Evolutionary conservation across 345 rosid species (phyloP), one percentile per base, ranked within the genome.

Genomic region (Dipteronia dyeriana): DNA sequence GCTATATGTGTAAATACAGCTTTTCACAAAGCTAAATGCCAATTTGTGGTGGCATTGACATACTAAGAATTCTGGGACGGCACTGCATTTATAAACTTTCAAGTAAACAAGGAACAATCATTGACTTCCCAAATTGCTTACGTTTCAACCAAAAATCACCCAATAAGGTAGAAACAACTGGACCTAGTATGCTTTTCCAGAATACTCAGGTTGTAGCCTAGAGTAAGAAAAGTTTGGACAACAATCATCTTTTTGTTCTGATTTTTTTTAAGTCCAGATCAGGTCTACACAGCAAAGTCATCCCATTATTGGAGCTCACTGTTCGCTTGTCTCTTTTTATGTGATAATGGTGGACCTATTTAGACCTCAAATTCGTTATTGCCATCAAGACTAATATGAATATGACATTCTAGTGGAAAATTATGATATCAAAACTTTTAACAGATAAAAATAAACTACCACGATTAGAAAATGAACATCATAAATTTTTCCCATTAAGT

Each of bases 281-380:
- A 63, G 19, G 53, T 70, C 41, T 49, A 66, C 67, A 63, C 41
- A 39, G 57, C 68, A 74, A 79, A 68, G 74, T 83, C 41, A 71
- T 83, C 25, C 72, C 75, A 60, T 75, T 70, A 79, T 80, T 82
- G 86, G 79, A 79, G 75, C 75, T 68, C 41, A 81, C 85, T 79
- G 71, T 86, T 78, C 6, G 38, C 68, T 82, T 80, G 65, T 19
- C 38, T 34, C 38, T 6, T 34, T 74, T 60, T 70, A 56, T 70
- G 66, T 63, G 66, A 31, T 64, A 68, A 76, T 75, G 82, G 87
- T 75, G 87, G 86, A 82, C 85, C 83, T 34, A 73, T 34, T 31
- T 53, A 23, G 41, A 73, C 41, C 66, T 41, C 56, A 76, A 82
- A 72, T 76, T 79, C 68, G 56, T 51, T 71, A 68, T 82, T 71